These are phyloP conservation scores for Microstegium vimineum DNA, from an alignment of 176 grass and related monocot genomes.

Conservation along the genomic window DNA sequence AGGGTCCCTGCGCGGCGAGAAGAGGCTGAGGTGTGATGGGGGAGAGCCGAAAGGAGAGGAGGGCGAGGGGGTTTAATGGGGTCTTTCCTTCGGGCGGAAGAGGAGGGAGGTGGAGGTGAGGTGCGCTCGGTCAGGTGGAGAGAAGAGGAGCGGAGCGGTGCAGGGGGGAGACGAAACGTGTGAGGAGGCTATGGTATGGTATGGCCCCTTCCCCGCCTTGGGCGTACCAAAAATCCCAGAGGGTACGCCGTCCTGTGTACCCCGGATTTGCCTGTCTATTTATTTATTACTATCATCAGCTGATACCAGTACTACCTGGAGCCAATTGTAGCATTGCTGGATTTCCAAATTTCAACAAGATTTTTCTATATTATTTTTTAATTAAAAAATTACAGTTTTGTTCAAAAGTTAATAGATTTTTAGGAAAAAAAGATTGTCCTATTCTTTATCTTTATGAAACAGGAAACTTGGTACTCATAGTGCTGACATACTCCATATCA, in stretches of 20 bases:
- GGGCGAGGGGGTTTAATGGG: slow-evolving; percentile 11
- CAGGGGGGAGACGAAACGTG: slow-evolving; percentile 28
- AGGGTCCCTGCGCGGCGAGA: not conserved
- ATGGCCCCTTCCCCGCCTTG: too few relatives aligned
- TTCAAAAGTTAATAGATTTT: not conserved
- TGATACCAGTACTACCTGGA: not conserved
- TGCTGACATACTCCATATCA: too few relatives aligned
- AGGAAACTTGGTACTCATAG: too few relatives aligned
- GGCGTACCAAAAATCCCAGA: not conserved
- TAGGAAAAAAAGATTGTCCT: not conserved
- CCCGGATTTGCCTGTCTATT: not conserved
- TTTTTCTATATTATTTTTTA: not conserved
- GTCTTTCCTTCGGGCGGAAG: not conserved
- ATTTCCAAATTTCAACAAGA: not conserved
- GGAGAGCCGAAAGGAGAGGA: not conserved
- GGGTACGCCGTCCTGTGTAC: not conserved
- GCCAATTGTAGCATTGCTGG: not conserved
- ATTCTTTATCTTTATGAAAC: not conserved
- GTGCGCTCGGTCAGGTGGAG: not conserved
- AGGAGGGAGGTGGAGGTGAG: too few relatives aligned
- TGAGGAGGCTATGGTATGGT: not conserved
- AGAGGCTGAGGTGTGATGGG: too few relatives aligned
- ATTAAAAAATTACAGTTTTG: not conserved
- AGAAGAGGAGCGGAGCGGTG: not conserved
- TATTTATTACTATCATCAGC: not conserved